phyloP scores from a whole-genome alignment of 352 stramenopile species.

The Phytophthora fragariae region DNA sequence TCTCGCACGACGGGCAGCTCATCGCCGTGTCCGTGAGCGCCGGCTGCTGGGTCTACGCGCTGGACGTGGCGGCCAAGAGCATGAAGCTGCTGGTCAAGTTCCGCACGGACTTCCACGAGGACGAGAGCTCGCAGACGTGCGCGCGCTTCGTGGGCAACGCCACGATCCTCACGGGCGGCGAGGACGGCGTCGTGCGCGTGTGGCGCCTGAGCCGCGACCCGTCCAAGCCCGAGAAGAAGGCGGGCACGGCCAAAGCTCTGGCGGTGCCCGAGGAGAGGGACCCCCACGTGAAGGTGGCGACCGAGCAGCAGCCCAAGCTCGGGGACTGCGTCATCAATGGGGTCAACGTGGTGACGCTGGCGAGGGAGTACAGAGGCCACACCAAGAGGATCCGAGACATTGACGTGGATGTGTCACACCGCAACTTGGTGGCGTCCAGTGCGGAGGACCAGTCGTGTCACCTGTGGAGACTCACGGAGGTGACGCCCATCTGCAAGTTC shows the following conservation, averaged over 20 bases:
- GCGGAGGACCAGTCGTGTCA: conserved; percentile 85
- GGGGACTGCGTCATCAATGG: conserved; percentile 66
- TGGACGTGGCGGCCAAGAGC: conserved; percentile 63
- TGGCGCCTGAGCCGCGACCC: conserved; percentile 67
- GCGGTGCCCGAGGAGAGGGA: conserved; percentile 29
- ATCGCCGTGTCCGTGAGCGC: conserved; percentile 82
- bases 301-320: conserved; percentile 53
- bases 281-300: conserved; percentile 29
- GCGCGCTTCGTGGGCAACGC: conserved; percentile 83
- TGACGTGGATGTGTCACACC: conserved; percentile 81
- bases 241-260: conserved; percentile 54
- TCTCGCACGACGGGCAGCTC: conserved; percentile 76
- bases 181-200: conserved; percentile 83
- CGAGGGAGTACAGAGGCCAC: conserved; percentile 78
- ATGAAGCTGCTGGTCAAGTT: conserved; percentile 82
- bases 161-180: conserved; percentile 82
- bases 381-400: conserved; percentile 85
- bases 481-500: conserved; percentile 67
- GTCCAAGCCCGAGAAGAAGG: conserved; percentile 52
- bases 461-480: conserved; percentile 80
- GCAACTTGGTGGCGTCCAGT: conserved; percentile 80
- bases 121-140: conserved; percentile 78
- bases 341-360: conserved; percentile 63
- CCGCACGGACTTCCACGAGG: conserved; percentile 78
- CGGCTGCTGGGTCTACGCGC: conserved; percentile 78